Evolutionary conservation across 768 basidiomycete species (phyloP).

Genomic region (Termitomyces sp.): DNA sequence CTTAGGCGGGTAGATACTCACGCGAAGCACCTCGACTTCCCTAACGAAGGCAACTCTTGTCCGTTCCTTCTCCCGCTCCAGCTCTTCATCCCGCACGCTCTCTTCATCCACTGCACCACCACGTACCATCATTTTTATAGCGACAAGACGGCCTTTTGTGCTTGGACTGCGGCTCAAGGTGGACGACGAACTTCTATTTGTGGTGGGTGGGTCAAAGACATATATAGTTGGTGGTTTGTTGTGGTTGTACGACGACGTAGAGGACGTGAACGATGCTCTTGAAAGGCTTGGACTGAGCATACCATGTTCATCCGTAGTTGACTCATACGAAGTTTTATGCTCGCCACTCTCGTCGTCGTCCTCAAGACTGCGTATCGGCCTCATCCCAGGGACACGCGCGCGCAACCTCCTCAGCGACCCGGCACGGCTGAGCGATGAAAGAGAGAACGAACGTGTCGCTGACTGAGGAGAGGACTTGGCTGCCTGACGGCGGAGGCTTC

Average conservation of each 20-base stretch:
- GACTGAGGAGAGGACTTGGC: conserved; percentile 15
- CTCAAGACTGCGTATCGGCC: conserved; percentile 9
- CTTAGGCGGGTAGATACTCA: too few species aligned
- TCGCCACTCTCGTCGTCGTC: too few species aligned
- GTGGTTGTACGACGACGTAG: conserved; percentile 1
- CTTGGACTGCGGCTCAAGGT: background rate
- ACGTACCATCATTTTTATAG: conserved; percentile 42
- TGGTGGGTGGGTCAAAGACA: background rate
- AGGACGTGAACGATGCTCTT: conserved; percentile 13
- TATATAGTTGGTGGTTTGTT: conserved; percentile 2
- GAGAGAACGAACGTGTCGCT: too few species aligned
- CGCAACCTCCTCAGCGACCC: conserved; percentile 11
- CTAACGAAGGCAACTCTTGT: conserved; percentile 75
- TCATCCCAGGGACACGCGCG: conserved; percentile 5
- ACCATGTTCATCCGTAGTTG: background rate
- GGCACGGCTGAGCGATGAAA: conserved; percentile 1
- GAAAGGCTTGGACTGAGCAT: conserved; percentile 5
- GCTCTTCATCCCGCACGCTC: conserved; percentile 25
- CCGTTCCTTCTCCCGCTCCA: conserved; percentile 53
- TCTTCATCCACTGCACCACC: conserved; percentile 13
- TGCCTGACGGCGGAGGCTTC: conserved; percentile 33
- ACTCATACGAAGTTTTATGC: too few species aligned
- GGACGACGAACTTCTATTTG: too few species aligned
- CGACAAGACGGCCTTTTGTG: conserved; percentile 25
- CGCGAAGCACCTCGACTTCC: conserved; percentile 81